A percentile compares a stretch with the other conserved stretches of the same genome.
Evolutionary conservation across 2,329 filamentous ascomycete genomes (phyloP).

Genomic region (Elsinoe perseae): DNA sequence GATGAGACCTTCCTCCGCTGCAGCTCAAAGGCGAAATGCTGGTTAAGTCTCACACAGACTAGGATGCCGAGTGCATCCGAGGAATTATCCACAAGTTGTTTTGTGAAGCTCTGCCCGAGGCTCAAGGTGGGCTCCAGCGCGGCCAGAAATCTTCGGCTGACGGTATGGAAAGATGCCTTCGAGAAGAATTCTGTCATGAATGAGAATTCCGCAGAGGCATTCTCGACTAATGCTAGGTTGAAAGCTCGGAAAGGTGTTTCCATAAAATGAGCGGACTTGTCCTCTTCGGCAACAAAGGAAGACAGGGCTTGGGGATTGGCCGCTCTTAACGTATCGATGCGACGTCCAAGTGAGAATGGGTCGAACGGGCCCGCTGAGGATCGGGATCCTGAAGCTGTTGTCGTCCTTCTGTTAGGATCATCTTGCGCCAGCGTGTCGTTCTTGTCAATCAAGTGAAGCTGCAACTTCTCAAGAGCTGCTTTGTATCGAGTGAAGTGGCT

Average conservation of each 20-base stretch:
- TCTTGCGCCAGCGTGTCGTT: slow-evolving; percentile 69
- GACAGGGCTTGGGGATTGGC: slow-evolving; percentile 68
- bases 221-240: slow-evolving; percentile 88
- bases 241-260: slow-evolving; percentile 90
- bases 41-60: slow-evolving; percentile 86
- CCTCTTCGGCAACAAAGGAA: slow-evolving; percentile 86
- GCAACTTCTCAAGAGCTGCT: slow-evolving; percentile 74
- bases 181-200: slow-evolving; percentile 89
- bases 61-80: slow-evolving; percentile 81
- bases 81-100: slow-evolving; percentile 64
- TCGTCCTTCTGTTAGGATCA: slow-evolving; percentile 43
- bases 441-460: slow-evolving; percentile 73
- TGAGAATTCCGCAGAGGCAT: slow-evolving; percentile 87
- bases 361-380: slow-evolving; percentile 61
- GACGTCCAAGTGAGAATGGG: slow-evolving; percentile 78
- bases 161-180: slow-evolving; percentile 64
- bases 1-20: slow-evolving; percentile 86
- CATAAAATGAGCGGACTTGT: slow-evolving; percentile 74
- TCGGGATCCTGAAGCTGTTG: slow-evolving; percentile 47
- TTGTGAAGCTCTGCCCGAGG: slow-evolving; percentile 71
- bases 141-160: slow-evolving; percentile 75
- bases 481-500: slow-evolving; percentile 87
- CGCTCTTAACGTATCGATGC: slow-evolving; percentile 72
- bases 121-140: slow-evolving; percentile 86
- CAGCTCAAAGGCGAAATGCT: slow-evolving; percentile 87